These are phyloP conservation scores for Paspalum notatum DNA, from an alignment of 176 grass and related monocot species.

Conservation along the genomic window DNA sequence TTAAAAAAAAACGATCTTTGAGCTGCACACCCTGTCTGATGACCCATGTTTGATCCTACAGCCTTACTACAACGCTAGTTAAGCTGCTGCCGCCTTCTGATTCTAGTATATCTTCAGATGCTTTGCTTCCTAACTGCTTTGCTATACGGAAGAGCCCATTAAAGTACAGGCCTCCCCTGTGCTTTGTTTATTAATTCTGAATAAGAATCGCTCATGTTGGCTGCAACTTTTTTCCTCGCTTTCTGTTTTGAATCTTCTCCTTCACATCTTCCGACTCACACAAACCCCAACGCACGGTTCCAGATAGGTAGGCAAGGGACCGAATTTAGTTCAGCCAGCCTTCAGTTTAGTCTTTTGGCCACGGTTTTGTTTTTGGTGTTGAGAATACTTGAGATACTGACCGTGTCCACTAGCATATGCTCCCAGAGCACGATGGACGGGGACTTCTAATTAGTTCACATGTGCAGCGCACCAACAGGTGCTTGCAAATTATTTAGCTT, in stretches of 20 bases:
- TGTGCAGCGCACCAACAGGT: slow-evolving; percentile 16
- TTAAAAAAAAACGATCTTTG: too few species aligned
- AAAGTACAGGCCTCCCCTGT: not conserved
- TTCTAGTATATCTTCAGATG: not conserved
- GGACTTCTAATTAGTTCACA: slow-evolving; percentile 46
- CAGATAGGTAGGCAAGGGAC: not conserved
- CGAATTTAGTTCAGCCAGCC: slow-evolving; percentile 25
- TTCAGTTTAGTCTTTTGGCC: slow-evolving; percentile 33
- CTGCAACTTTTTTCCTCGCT: not conserved
- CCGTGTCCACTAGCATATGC: slow-evolving; percentile 37
- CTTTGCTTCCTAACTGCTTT: not conserved
- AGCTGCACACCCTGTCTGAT: too few species aligned
- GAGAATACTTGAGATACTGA: not conserved
- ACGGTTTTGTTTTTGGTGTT: slow-evolving; percentile 35
- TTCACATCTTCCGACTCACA: slow-evolving; percentile 10
- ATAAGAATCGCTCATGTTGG: slow-evolving; percentile 23
- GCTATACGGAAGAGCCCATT: not conserved
- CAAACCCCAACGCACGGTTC: slow-evolving; percentile 29
- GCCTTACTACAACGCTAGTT: too few species aligned
- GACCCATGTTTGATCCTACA: too few species aligned
- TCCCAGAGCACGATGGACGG: slow-evolving; percentile 19
- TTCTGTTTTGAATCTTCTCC: slow-evolving; percentile 37
- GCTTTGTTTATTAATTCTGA: not conserved
- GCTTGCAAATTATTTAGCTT: slow-evolving; percentile 20
- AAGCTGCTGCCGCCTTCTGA: not conserved